Evolutionary conservation across 495 filamentous ascomycete species (phyloP).

Genomic region (Trichoderma asperelloides): DNA sequence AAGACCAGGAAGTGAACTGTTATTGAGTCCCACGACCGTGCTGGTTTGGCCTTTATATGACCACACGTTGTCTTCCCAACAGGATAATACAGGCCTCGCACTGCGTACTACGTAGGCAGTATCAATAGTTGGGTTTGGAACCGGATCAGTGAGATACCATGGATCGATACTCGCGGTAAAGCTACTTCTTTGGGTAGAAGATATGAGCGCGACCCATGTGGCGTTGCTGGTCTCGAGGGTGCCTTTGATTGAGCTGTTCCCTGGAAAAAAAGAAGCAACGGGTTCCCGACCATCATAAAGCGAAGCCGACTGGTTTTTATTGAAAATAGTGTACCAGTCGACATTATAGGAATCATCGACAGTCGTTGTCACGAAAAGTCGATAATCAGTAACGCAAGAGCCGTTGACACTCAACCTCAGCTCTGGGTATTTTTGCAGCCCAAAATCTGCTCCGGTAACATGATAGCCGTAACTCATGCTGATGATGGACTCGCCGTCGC

Average conservation of each 20-base stretch:
- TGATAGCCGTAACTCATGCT: slow-evolving; percentile 25
- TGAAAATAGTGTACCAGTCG: not conserved
- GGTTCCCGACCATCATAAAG: not conserved
- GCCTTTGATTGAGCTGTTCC: not conserved
- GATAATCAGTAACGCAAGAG: slow-evolving; percentile 29
- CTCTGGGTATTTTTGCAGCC: slow-evolving; percentile 23
- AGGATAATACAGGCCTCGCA: slow-evolving; percentile 23
- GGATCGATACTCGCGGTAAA: not conserved
- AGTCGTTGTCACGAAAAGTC: slow-evolving; percentile 10
- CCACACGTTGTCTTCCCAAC: slow-evolving; percentile 28
- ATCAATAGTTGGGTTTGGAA: not conserved
- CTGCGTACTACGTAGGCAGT: slow-evolving; percentile 12
- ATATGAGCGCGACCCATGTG: not conserved
- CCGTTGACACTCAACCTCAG: slow-evolving; percentile 24
- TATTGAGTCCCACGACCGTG: slow-evolving; percentile 15
- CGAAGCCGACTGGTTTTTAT: not conserved
- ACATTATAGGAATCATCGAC: not conserved
- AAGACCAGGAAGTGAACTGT: slow-evolving; percentile 9
- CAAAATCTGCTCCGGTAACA: slow-evolving; percentile 26
- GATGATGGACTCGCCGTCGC: slow-evolving; percentile 14
- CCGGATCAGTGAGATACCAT: not conserved
- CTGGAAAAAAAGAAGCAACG: not conserved
- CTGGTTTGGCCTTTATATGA: slow-evolving; percentile 18
- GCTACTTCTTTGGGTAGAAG: not conserved
- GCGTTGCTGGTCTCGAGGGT: not conserved